A percentile compares a stretch with the other conserved stretches of the same genome.
These are phyloP conservation scores for Alnus rubra DNA, from an alignment of 306 rosid genomes.

Conservation along the genomic window DNA sequence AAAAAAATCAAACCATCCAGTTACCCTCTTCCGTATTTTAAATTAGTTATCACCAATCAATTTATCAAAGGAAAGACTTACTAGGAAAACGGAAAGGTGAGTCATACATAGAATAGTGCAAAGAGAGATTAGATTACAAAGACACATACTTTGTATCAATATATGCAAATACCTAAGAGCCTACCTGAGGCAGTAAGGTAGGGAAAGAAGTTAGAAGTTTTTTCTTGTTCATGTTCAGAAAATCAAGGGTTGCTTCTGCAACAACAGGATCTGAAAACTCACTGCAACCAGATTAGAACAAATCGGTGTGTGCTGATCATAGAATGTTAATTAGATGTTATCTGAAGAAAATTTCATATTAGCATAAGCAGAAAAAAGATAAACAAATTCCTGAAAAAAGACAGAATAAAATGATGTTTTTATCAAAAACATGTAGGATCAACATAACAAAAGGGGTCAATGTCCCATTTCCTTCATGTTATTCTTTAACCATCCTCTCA, in stretches of 20 bases:
- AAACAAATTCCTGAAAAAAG: slow-evolving; percentile 1
- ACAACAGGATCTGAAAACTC: slow-evolving; percentile 94
- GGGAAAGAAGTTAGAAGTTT: slow-evolving; percentile 74
- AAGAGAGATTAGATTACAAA: background rate
- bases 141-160: background rate
- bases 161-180: background rate
- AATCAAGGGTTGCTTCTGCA: slow-evolving; percentile 79
- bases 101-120: background rate
- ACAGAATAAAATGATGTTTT: background rate
- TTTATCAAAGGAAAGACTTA: slow-evolving; percentile 6
- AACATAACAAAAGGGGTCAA: background rate
- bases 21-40: background rate
- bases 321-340: background rate
- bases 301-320: slow-evolving; percentile 18
- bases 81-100: background rate
- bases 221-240: slow-evolving; percentile 70
- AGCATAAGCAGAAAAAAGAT: background rate
- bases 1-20: background rate
- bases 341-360: background rate
- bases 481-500: background rate
- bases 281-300: slow-evolving; percentile 52
- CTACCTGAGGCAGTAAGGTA: slow-evolving; percentile 86
- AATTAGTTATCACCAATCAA: slow-evolving; percentile 1
- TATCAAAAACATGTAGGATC: background rate
- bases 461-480: background rate